Evolutionary conservation across 805 yeast species (phyloP), one percentile per base, ranked within the genome.

Genomic region (Ogataea sp.): DNA sequence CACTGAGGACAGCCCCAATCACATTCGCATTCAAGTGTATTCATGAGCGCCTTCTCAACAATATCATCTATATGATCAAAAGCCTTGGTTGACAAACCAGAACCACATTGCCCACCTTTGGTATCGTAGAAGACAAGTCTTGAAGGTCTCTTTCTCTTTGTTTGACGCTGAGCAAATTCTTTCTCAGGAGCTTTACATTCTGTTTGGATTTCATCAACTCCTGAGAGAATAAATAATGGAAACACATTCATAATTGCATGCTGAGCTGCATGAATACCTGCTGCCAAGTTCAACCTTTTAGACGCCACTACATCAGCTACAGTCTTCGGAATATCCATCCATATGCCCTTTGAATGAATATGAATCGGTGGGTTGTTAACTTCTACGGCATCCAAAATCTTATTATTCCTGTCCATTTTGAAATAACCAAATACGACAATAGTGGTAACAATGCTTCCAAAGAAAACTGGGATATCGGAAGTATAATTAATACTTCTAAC

Each of bases 121-220:
- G 86, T 71, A 56, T 93, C 97, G 53, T 78, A 79, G 48, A 93
- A 83, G 1, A 89, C 77, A 37, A 93, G 62, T 39, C 98, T 65
- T 0, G 95, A 95, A 0, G 97, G 97, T 32, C 99, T 64, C 41
- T 73, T 75, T 31, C 98, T 64, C 15, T 61, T 59, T 0, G 90
- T 72, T 52, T 83, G 83, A 23, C 87, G 61, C 36, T 71, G 70
- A 1, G 96, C 85, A 67, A 90, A 85, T 55, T 93, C 99, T 51
- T 93, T 93, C 47, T 88, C 95, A 0, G 98, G 97, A 0, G 97
- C 97, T 52, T 93, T 93, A 59, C 99, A 93, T 58, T 93, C 99
- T 0, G 97, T 86, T 34, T 74, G 75, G 13, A 93, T 70, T 49
- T 93, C 98, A 47, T 79, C 83, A 4, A 75, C 71, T 1, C 86